phyloP scores from a whole-genome alignment of 306 rosid species.

The Albizia julibrissin region DNA sequence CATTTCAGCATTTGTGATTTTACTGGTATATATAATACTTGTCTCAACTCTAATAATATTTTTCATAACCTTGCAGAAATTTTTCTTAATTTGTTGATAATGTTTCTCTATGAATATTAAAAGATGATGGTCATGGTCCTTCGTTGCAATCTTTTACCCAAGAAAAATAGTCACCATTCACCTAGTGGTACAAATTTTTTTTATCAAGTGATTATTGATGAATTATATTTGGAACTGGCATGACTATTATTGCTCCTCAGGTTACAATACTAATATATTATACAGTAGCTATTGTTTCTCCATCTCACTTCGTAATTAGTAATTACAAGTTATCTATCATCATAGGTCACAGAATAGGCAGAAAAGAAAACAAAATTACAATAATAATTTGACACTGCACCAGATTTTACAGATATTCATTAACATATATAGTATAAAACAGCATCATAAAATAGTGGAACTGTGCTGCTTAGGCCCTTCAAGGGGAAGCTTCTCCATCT shows the following conservation, averaged over 20 bases:
- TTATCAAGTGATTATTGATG: background rate
- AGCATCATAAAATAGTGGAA: slow-evolving; percentile 22
- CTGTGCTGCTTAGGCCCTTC: slow-evolving; percentile 48
- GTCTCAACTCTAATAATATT: no score
- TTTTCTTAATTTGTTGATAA: no score
- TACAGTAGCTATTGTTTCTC: background rate
- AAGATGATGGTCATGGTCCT: background rate
- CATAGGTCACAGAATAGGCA: background rate
- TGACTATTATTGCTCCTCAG: background rate
- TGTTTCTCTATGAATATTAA: background rate
- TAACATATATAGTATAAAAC: slow-evolving; percentile 11
- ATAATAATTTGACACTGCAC: slow-evolving; percentile 18
- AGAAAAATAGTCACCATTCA: background rate
- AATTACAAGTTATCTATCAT: slow-evolving; percentile 30
- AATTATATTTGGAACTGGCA: background rate
- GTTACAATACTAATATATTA: background rate
- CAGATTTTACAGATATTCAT: slow-evolving; percentile 38
- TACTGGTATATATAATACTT: no score
- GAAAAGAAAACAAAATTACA: background rate
- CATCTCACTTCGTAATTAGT: slow-evolving; percentile 39
- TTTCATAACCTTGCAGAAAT: background rate
- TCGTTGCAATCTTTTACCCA: background rate
- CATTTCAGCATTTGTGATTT: no score
- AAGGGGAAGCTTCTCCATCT: slow-evolving; percentile 67
- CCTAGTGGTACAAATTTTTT: background rate